Evolutionary conservation across 2,329 filamentous ascomycete genomes (phyloP).

Genomic region (Neospermospora avenae): DNA sequence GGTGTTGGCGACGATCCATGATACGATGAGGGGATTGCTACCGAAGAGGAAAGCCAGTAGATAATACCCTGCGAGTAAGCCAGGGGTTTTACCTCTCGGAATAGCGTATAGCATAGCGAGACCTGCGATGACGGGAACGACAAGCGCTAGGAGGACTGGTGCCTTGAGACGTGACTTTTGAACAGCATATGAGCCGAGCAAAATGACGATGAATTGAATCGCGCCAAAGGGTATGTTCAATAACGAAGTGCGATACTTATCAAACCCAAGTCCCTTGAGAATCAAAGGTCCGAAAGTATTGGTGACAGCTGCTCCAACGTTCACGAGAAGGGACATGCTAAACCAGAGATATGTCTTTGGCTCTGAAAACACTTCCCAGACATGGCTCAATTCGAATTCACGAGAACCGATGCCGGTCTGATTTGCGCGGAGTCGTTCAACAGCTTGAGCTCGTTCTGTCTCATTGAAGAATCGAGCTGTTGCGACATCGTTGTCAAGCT

Average conservation of each 20-base stretch:
- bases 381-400: conserved; percentile 65
- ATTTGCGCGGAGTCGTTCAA: conserved; percentile 71
- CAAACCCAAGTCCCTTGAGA: conserved; percentile 56
- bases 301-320: conserved; percentile 60
- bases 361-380: conserved; percentile 49
- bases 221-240: conserved; percentile 67
- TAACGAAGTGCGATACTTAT: conserved; percentile 54
- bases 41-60: conserved; percentile 64
- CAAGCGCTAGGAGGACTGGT: conserved; percentile 48
- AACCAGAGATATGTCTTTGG: conserved; percentile 58
- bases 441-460: conserved; percentile 62
- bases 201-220: conserved; percentile 57
- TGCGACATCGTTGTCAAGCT: conserved; percentile 52
- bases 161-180: conserved; percentile 56
- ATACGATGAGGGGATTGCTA: conserved; percentile 61
- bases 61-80: conserved; percentile 60
- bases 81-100: conserved; percentile 43
- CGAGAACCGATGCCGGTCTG: conserved; percentile 72
- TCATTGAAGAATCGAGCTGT: conserved; percentile 57
- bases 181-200: conserved; percentile 56
- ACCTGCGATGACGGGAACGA: conserved; percentile 59
- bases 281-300: conserved; percentile 66
- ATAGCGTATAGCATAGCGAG: conserved; percentile 55
- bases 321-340: conserved; percentile 57
- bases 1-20: conserved; percentile 68